phyloP scores from a whole-genome alignment of 345 rosid genomes.

The Citrus unshiu region DNA sequence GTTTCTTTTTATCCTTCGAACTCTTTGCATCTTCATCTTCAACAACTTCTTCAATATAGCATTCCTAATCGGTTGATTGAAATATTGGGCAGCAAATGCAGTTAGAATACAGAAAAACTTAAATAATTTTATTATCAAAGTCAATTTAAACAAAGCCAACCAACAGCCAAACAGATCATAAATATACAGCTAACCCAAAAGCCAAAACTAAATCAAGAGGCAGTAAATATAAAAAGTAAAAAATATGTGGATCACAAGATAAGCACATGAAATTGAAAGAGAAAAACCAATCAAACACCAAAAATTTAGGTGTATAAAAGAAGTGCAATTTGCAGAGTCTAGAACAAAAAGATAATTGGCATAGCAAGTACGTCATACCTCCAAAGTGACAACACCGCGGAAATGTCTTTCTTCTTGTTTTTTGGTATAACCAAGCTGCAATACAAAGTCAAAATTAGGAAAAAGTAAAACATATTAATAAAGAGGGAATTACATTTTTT shows the following conservation, averaged over 20 bases:
- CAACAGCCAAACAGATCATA: not conserved
- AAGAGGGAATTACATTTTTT: not conserved
- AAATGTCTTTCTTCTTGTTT: conserved; percentile 94
- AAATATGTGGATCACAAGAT: not conserved
- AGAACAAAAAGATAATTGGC: not conserved
- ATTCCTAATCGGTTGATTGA: conserved; percentile 52
- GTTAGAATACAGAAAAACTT: not conserved
- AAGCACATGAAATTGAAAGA: not conserved
- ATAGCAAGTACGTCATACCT: conserved; percentile 47
- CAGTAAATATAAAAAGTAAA: not conserved
- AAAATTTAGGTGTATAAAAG: not conserved
- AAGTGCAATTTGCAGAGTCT: not conserved
- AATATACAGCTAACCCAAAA: not conserved
- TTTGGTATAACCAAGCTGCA: conserved; percentile 95
- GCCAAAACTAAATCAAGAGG: not conserved
- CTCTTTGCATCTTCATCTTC: conserved; percentile 85
- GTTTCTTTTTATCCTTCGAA: conserved; percentile 86
- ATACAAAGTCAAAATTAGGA: conserved; percentile 13
- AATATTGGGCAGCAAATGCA: conserved; percentile 7
- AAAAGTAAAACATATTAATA: not conserved
- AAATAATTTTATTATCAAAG: not conserved
- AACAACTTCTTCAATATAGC: conserved; percentile 70
- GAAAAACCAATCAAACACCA: not conserved
- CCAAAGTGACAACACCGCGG: conserved; percentile 89
- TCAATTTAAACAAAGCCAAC: not conserved